Evolutionary conservation across 2,329 filamentous ascomycete genomes (phyloP), one percentile per base, ranked within the genome.

Genomic region (Penicillium sp.): DNA sequence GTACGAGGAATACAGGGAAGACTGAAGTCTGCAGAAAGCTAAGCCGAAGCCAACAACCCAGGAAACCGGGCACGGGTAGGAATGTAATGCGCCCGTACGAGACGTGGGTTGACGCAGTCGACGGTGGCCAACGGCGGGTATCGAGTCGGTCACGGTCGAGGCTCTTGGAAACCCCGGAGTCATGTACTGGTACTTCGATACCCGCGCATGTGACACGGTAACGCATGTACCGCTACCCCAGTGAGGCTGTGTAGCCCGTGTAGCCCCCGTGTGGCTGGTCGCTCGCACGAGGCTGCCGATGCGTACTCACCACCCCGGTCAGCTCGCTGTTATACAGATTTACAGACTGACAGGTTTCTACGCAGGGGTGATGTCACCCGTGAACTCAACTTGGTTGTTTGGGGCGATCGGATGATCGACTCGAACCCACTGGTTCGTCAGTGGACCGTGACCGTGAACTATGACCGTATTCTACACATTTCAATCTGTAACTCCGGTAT

Each of bases 241-340:
- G 54, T 57, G 60, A 62, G 61, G 61, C 61, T 62, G 61, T 63
- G 61, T 58, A 58, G 51, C 48, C 49, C 53, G 38, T 55, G n/a
- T 56, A 62, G 5, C 11, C n/a, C n/a, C n/a, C n/a, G n/a, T n/a
- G 54, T 58, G 57, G 60, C 57, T 55, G 53, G 49, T 43, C 53
- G 48, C 39, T 36, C 58, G 55, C 60, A 56, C 50, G 52, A 55
- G 47, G 50, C 36, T 45, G n/a, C n/a, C 20, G 25, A 8, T 27
- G 25, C 25, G 25, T 7, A 4, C 25, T 4, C 8, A 27, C 25
- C n/a, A n/a, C n/a, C n/a, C n/a, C n/a, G n/a, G n/a, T 28, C 10
- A 28, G 27, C 3, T 28, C 27, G 10, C 7, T 3, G 3, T 28
- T 28, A 8, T 33, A 33, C 30, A n/a, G 14, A 2, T 30, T 30